Evolutionary conservation across 2,329 filamentous ascomycete species (phyloP), one percentile per base, ranked within the genome.

Genomic region (Ophiosphaerella herpotricha): DNA sequence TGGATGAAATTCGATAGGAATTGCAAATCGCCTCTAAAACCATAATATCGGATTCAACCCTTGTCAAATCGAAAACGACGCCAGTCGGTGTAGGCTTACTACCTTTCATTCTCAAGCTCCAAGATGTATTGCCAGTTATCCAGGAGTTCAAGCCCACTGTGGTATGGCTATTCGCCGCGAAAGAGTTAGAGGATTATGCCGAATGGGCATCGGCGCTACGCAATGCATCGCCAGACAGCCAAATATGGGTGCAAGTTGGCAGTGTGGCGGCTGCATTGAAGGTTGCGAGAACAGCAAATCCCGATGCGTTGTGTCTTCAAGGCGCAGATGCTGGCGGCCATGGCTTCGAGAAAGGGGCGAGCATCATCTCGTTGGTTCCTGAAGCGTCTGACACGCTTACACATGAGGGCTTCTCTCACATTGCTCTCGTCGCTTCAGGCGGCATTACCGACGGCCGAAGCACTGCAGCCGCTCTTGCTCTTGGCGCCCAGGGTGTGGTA

Each of bases 141-240:
- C 63, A 64, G 32, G 74, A 77, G 50, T 80, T 84, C 64, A 74
- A 73, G 2, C 85, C 85, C 1, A 80, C 78, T 0, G 85, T 84
- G 0, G 75, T 87, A 1, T 89, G 86, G 86, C 76, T 89, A 5
- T 89, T 88, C 61, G 87, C 85, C 1, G 84, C 85, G 2, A 71
- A 75, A 5, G 66, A 77, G 21, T 29, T 72, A 21, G 64, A 75
- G 16, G 72, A 76, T 18, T 69, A 73, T 50, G 55, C 49, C n/a
- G 65, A 21, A 26, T 77, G 67, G 72, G 67, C 68, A 24, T 56
- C 44, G 7, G 72, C 63, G 7, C 57, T 71, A n/a, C 66, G 74
- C 18, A 52, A 57, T 1, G 54, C 68, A 62, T 70, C 32, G 70
- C 63, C 68, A 46, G 41, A 50, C 5, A 80, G 49, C 14, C 75